Evolutionary conservation across 169 alveolate species (phyloP).

Genomic region (Babesia ovata): DNA sequence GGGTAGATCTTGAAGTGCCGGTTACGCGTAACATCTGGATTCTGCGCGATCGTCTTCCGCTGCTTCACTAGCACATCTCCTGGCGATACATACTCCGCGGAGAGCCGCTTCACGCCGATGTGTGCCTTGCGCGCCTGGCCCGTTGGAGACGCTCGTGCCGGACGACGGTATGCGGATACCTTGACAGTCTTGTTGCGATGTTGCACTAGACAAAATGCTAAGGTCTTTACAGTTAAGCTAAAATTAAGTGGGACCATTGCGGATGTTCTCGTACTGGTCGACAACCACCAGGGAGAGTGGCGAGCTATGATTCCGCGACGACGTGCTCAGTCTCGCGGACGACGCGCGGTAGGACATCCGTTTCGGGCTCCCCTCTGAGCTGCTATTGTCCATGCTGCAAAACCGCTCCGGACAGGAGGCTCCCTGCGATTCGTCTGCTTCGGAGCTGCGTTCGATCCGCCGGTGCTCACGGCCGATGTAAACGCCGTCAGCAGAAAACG

Average conservation of each 20-base stretch:
- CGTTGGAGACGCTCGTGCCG: slow-evolving; percentile 86
- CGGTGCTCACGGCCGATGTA: slow-evolving; percentile 48
- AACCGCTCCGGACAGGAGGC: background rate
- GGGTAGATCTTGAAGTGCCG: slow-evolving; percentile 85
- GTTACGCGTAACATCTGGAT: slow-evolving; percentile 71
- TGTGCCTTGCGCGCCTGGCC: slow-evolving; percentile 85
- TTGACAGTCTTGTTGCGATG: slow-evolving; percentile 81
- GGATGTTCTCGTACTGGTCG: slow-evolving; percentile 3
- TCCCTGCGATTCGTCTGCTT: slow-evolving; percentile 1
- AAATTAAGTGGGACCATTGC: background rate
- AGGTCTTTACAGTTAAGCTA: background rate
- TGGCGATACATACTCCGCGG: slow-evolving; percentile 84
- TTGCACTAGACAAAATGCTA: slow-evolving; percentile 39
- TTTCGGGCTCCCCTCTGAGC: background rate
- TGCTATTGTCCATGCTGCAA: background rate
- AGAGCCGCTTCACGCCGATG: slow-evolving; percentile 79
- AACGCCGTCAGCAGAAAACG: slow-evolving; percentile 41
- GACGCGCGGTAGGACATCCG: background rate
- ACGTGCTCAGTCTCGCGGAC: background rate
- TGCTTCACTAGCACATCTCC: slow-evolving; percentile 79
- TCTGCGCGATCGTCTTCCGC: slow-evolving; percentile 78
- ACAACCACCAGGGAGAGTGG: slow-evolving; percentile 17
- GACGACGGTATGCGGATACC: slow-evolving; percentile 82
- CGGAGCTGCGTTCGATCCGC: slow-evolving; percentile 1
- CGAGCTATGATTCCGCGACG: background rate